Evolutionary conservation across 768 basidiomycete species (phyloP), one percentile per base, ranked within the genome.

Genomic region (Hortiboletus flavorubellus): DNA sequence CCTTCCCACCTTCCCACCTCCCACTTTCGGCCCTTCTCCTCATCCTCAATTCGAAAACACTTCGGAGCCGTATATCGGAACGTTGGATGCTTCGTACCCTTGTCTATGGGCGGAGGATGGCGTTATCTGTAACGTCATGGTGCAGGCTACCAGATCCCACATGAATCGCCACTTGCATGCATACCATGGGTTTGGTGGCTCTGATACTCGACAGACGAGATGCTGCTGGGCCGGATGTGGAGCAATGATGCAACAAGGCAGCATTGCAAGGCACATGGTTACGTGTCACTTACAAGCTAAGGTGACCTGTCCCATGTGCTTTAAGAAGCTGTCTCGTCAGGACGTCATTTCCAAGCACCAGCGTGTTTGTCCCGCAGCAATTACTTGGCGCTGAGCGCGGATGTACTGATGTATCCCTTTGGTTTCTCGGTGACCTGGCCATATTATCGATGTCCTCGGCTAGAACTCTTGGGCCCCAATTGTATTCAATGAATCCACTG

Each of bases 341-440:
- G 66, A 67, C 37, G 66, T 67, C 23, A 61, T 67, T 51, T 59
- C 62, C 50, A 67, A 67, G 35, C 66, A 67, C 29, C 64, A 55
- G 30, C 67, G 64, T 11, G 54, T 64, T 26, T 67, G 66, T 35
- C 67, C 64, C 30, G 64, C 56, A 12, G 61, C 64, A 35, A 41
- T 51, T 35, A 46, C 47, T 42, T 44, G 55, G 59, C 48, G 55
- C 41, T 61, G 41, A 64, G 51, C 35, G 34, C 37, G 40, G 39
- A 35, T 38, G 51, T 45, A 23, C 2, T 37, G 9, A 46, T 34
- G 3, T 30, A 37, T 41, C 41, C 46, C 43, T 23, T 55, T 45
- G 26, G 30, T 59, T 30, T 49, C 37, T 57, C 3, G 31, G 2
- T 40, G 18, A 23, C n/a, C 33, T 29, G 23, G 39, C 12, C 7